Percentiles rank a stretch among this genome's conserved stretches.
These are phyloP conservation scores for Leccinum imitatum DNA, from an alignment of 768 basidiomycete genomes.

Conservation along the genomic window DNA sequence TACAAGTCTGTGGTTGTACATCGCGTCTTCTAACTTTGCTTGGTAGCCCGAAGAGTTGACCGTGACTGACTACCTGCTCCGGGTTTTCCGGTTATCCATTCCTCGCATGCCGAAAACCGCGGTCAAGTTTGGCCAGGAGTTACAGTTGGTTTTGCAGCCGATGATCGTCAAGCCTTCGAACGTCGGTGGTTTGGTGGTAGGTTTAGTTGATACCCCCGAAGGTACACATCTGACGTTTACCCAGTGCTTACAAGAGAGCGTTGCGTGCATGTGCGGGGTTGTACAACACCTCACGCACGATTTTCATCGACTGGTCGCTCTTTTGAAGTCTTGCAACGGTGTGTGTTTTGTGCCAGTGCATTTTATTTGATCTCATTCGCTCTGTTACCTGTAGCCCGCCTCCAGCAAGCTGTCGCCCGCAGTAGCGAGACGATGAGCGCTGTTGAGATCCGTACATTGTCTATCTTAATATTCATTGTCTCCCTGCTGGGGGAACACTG, in stretches of 20 bases:
- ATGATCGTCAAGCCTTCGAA: slow-evolving; percentile 89
- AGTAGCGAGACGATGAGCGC: slow-evolving; percentile 39
- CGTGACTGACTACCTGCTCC: slow-evolving; percentile 83
- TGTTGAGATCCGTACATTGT: slow-evolving; percentile 53
- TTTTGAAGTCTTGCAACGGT: slow-evolving; percentile 88
- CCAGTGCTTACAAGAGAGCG: slow-evolving; percentile 85
- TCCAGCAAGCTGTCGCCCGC: slow-evolving; percentile 56
- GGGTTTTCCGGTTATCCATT: slow-evolving; percentile 82
- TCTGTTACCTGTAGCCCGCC: slow-evolving; percentile 45
- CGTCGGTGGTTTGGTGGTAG: slow-evolving; percentile 63
- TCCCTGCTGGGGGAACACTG: slow-evolving; percentile 87
- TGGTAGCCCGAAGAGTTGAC: slow-evolving; percentile 76
- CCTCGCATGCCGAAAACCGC: slow-evolving; percentile 90
- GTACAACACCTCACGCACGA: slow-evolving; percentile 87
- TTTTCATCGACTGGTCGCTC: slow-evolving; percentile 69
- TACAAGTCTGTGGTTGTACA: slow-evolving; percentile 5
- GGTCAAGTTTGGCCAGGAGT: slow-evolving; percentile 81
- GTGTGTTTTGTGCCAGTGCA: background rate
- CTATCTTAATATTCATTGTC: slow-evolving; percentile 80
- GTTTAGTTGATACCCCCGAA: slow-evolving; percentile 15
- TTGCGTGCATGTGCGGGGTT: slow-evolving; percentile 88
- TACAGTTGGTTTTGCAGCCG: slow-evolving; percentile 78
- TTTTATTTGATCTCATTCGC: slow-evolving; percentile 6
- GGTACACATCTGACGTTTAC: background rate
- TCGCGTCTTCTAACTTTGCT: background rate